Evolutionary conservation across 2,329 filamentous ascomycete species (phyloP).

Genomic region (Xylaria sp.): DNA sequence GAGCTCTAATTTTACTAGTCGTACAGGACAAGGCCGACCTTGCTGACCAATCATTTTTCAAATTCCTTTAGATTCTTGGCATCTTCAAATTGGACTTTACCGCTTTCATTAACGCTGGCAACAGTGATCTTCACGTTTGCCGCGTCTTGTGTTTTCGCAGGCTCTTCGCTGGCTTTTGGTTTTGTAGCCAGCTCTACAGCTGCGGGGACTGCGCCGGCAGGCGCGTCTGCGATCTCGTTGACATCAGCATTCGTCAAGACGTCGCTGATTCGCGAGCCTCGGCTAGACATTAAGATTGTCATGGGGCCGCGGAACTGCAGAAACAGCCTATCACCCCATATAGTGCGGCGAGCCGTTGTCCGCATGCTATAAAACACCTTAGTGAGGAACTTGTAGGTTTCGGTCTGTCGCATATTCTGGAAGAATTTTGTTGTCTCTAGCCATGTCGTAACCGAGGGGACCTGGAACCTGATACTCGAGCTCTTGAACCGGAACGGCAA

Average conservation of each 20-base stretch:
- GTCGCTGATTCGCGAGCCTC: conserved; percentile 82
- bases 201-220: conserved; percentile 74
- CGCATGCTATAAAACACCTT: conserved; percentile 74
- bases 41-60: conserved; percentile 43
- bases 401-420: conserved; percentile 74
- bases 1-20: conserved; percentile 29
- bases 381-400: conserved; percentile 75
- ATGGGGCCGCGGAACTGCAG: conserved; percentile 87
- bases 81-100: conserved; percentile 74
- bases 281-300: conserved; percentile 87
- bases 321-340: conserved; percentile 95
- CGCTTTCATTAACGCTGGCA: conserved; percentile 66
- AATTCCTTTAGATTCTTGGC: conserved; percentile 67
- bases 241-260: conserved; percentile 80
- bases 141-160: conserved; percentile 48
- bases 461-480: conserved; percentile 80
- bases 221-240: conserved; percentile 87
- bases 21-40: conserved; percentile 28
- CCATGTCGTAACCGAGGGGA: conserved; percentile 74
- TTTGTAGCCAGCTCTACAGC: conserved; percentile 62
- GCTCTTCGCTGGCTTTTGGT: conserved; percentile 48
- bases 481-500: conserved; percentile 86
- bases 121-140: conserved; percentile 62
- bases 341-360: conserved; percentile 80
- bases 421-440: conserved; percentile 79